phyloP scores from a whole-genome alignment of 768 basidiomycete genomes.

The Phanerochaete sordida region DNA sequence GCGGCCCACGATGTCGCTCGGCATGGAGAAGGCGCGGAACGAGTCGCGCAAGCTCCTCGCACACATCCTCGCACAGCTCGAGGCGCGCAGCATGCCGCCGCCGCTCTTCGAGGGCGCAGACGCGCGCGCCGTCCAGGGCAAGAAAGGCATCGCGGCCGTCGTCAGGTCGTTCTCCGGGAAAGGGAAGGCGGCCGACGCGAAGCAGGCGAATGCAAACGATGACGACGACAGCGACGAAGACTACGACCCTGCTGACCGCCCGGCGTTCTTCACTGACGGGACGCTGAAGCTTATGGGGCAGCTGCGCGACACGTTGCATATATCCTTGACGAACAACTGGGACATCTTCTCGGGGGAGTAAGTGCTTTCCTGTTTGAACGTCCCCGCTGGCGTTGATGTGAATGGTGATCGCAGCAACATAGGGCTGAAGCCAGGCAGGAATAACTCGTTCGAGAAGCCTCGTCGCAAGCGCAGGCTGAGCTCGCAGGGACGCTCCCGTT shows the following conservation, averaged over 20 bases:
- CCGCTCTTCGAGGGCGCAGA: constrained; percentile 38
- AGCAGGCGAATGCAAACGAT: background rate
- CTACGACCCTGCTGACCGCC: constrained; percentile 21
- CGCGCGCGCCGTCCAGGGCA: background rate
- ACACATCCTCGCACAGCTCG: constrained; percentile 62
- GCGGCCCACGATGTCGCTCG: constrained; percentile 18
- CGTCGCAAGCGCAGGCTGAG: constrained; percentile 9
- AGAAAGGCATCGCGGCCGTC: constrained; percentile 10
- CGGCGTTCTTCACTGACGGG: constrained; percentile 56
- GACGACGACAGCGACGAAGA: constrained; percentile 49
- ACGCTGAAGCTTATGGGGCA: constrained; percentile 63
- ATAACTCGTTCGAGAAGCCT: constrained; percentile 6
- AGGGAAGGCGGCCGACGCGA: constrained; percentile 18
- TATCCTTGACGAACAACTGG: constrained; percentile 57
- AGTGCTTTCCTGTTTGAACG: background rate
- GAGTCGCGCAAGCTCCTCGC: constrained; percentile 70
- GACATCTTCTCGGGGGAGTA: constrained; percentile 59
- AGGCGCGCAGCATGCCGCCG: constrained; percentile 51
- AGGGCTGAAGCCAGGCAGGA: constrained; percentile 1
- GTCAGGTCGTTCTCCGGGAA: constrained; percentile 18
- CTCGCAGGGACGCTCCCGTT: constrained; percentile 32
- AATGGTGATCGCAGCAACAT: background rate
- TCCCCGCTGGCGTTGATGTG: background rate
- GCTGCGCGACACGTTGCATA: constrained; percentile 55
- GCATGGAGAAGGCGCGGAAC: constrained; percentile 39